phyloP scores from a whole-genome alignment of 2,329 filamentous ascomycete species.

The Neurospora sp. region DNA sequence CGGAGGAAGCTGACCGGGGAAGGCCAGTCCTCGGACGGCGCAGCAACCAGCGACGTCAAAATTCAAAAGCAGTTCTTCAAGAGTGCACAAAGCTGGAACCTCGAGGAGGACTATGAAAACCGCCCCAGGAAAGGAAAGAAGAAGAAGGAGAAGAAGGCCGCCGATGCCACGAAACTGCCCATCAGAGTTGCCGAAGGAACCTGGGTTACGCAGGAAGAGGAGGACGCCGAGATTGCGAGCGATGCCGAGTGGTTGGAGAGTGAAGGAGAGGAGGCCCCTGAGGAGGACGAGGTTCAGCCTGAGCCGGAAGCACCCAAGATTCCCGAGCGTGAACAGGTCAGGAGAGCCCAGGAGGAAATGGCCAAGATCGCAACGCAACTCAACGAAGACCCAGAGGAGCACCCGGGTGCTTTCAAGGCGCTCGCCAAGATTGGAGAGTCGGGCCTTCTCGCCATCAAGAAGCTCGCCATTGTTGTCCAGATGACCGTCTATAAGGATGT shows the following conservation, averaged over 20 bases:
- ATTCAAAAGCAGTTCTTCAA: constrained; percentile 59
- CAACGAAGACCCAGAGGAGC: constrained; percentile 89
- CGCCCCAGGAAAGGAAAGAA: constrained; percentile 66
- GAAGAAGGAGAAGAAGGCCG: constrained; percentile 50
- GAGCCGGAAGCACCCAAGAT: constrained; percentile 50
- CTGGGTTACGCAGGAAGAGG: constrained; percentile 45
- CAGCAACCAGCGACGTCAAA: constrained; percentile 23
- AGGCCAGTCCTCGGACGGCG: constrained; percentile 36
- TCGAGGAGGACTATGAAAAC: constrained; percentile 85
- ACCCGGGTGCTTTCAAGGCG: constrained; percentile 68
- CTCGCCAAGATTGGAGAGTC: constrained; percentile 65
- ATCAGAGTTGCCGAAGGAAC: constrained; percentile 78
- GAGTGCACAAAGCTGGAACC: constrained; percentile 72
- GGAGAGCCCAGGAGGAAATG: constrained; percentile 84
- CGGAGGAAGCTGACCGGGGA: constrained; percentile 43
- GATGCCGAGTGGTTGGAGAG: constrained; percentile 56
- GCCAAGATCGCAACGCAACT: constrained; percentile 70
- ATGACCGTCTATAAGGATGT: constrained; percentile 89
- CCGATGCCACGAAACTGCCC: constrained; percentile 46
- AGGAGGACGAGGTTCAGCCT: constrained; percentile 33
- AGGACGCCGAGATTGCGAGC: constrained; percentile 43
- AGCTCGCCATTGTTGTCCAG: constrained; percentile 78
- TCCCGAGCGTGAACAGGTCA: constrained; percentile 67
- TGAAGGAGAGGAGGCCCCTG: constrained; percentile 41
- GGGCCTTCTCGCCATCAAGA: constrained; percentile 64